Evolutionary conservation across 495 filamentous ascomycete genomes (phyloP).

Genomic region (Aspergillus avenaceus): DNA sequence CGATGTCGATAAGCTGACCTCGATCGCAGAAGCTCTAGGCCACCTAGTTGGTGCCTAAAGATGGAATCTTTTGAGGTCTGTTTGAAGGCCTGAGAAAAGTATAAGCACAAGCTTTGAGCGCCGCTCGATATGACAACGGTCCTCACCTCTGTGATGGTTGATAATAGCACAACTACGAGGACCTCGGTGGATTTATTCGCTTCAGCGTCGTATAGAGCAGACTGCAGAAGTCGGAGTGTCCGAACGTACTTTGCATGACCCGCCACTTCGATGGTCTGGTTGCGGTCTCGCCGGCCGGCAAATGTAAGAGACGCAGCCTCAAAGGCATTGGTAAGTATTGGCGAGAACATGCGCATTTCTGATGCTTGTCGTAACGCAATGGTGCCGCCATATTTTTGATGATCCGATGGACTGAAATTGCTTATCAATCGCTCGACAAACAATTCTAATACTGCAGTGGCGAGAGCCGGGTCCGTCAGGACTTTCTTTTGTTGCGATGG

Average conservation of each 20-base stretch:
- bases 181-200: slow-evolving; percentile 20
- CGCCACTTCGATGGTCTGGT: slow-evolving; percentile 15
- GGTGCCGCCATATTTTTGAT: slow-evolving; percentile 11
- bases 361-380: slow-evolving; percentile 21
- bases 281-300: slow-evolving; percentile 16
- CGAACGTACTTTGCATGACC: slow-evolving; percentile 18
- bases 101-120: too few species aligned
- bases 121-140: too few species aligned
- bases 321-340: slow-evolving; percentile 19
- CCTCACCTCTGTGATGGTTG: slow-evolving; percentile 23
- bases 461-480: slow-evolving; percentile 10
- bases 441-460: slow-evolving; percentile 13
- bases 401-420: slow-evolving; percentile 18
- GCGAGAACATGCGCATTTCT: slow-evolving; percentile 20
- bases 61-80: slow-evolving; percentile 21
- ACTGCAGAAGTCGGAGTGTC: slow-evolving; percentile 14
- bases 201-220: slow-evolving; percentile 13
- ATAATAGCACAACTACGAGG: slow-evolving; percentile 17
- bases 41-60: slow-evolving; percentile 22
- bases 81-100: slow-evolving; percentile 19
- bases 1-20: slow-evolving; percentile 24
- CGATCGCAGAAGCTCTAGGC: slow-evolving; percentile 17
- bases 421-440: slow-evolving; percentile 21
- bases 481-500: slow-evolving; percentile 1
- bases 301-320: slow-evolving; percentile 23